phyloP scores from a whole-genome alignment of 495 filamentous ascomycete species.

The Pseudomonodictys pantanalensis region DNA sequence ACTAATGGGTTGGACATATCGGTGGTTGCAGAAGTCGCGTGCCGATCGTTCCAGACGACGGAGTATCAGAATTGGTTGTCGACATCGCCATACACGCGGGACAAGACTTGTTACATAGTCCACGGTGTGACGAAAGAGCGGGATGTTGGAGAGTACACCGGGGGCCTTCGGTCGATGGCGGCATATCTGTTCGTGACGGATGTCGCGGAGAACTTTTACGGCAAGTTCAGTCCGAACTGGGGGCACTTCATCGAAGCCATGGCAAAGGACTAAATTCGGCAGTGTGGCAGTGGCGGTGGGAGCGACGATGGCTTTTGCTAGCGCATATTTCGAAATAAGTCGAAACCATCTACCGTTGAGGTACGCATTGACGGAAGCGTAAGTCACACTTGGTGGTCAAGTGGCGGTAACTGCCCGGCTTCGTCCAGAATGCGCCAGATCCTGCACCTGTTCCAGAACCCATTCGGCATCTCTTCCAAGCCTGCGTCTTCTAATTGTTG shows the following conservation, averaged over 20 bases:
- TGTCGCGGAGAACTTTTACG: conserved; percentile 8
- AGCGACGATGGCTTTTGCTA: no score
- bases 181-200: conserved; percentile 23
- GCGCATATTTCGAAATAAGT: no score
- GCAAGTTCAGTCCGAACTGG: conserved; percentile 8
- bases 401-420: no score
- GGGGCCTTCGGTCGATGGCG: conserved; percentile 1
- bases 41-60: not conserved
- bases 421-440: conserved; percentile 14
- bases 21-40: conserved; percentile 3
- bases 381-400: no score
- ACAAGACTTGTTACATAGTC: conserved; percentile 4
- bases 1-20: conserved; percentile 2
- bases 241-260: conserved; percentile 5
- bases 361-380: no score
- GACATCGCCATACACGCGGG: not conserved
- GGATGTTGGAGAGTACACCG: not conserved
- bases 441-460: conserved; percentile 14
- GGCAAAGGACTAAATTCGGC: not conserved
- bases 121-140: conserved; percentile 9
- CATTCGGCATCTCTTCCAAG: not conserved
- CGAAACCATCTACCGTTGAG: no score
- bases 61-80: conserved; percentile 12
- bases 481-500: not conserved
- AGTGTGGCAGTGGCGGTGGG: not conserved